These are phyloP conservation scores for Pseudozyma sp. DNA, from an alignment of 1,284 basidiomycete species.

Conservation along the genomic window DNA sequence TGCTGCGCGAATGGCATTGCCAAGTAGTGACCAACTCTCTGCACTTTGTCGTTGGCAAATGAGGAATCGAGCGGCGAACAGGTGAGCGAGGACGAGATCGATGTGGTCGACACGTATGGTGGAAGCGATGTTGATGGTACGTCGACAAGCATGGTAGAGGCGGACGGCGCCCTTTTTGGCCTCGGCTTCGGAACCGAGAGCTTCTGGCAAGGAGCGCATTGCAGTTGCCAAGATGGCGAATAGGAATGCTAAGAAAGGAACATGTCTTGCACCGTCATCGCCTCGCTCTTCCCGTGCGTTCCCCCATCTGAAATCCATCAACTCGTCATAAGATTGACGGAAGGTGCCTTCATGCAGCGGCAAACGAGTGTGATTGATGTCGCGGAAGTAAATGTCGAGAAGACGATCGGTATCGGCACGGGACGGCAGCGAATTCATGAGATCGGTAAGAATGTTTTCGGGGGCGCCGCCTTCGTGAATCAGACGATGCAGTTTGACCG, in stretches of 20 bases:
- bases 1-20: constrained; percentile 89
- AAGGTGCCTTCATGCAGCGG: constrained; percentile 90
- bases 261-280: constrained; percentile 77
- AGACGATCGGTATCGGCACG: constrained; percentile 54
- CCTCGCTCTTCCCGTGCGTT: constrained; percentile 52
- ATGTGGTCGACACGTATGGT: constrained; percentile 65
- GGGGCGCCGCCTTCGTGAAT: constrained; percentile 65
- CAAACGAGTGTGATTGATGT: constrained; percentile 92
- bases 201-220: constrained; percentile 84
- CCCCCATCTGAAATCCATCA: constrained; percentile 73
- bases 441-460: constrained; percentile 54
- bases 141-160: constrained; percentile 76
- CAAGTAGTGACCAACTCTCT: constrained; percentile 94
- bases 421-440: constrained; percentile 62
- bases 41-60: constrained; percentile 88
- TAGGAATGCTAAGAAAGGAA: constrained; percentile 87
- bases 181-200: constrained; percentile 64
- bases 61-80: constrained; percentile 81
- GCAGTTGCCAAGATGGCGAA: constrained; percentile 94
- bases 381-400: constrained; percentile 62
- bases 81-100: constrained; percentile 62
- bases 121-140: constrained; percentile 57
- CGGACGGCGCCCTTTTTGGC: constrained; percentile 56
- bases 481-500: constrained; percentile 59
- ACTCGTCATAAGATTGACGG: constrained; percentile 80